These are phyloP conservation scores for Aspergillus pseudoglaucus DNA, from an alignment of 2,329 filamentous ascomycete species.

Conservation along the genomic window DNA sequence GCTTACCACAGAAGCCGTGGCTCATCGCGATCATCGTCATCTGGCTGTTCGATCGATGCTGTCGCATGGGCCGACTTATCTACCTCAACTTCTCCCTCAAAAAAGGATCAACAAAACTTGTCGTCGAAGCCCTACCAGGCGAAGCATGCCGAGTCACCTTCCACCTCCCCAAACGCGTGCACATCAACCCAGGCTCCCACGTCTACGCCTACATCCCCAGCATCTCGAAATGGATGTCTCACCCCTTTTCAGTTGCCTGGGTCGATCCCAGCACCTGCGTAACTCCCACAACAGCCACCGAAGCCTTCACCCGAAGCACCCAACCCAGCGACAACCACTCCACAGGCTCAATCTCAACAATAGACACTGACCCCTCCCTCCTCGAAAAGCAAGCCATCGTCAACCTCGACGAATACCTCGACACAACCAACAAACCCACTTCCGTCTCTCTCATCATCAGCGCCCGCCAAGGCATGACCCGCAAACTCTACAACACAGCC, in stretches of 20 bases:
- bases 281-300: slow-evolving; percentile 17
- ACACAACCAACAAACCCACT: slow-evolving; percentile 22
- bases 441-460: slow-evolving; percentile 53
- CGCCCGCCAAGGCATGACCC: slow-evolving; percentile 58
- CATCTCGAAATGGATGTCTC: slow-evolving; percentile 43
- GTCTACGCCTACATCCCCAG: slow-evolving; percentile 55
- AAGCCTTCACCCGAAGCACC: slow-evolving; percentile 8
- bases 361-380: slow-evolving; percentile 10
- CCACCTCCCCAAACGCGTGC: slow-evolving; percentile 49
- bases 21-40: slow-evolving; percentile 29
- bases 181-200: slow-evolving; percentile 51
- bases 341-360: slow-evolving; percentile 3
- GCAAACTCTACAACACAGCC: slow-evolving; percentile 53
- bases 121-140: slow-evolving; percentile 53
- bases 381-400: slow-evolving; percentile 28
- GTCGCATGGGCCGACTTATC: slow-evolving; percentile 43
- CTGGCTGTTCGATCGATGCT: slow-evolving; percentile 39
- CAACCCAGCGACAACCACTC: slow-evolving; percentile 3
- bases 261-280: slow-evolving; percentile 28
- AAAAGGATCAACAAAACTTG: slow-evolving; percentile 45
- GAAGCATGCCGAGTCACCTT: slow-evolving; percentile 58
- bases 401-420: slow-evolving; percentile 17
- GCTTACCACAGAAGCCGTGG: slow-evolving; percentile 37
- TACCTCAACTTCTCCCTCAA: slow-evolving; percentile 50
- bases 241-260: slow-evolving; percentile 45